These are phyloP conservation scores for Salix exigua DNA, from an alignment of 345 rosid genomes.

Conservation along the genomic window DNA sequence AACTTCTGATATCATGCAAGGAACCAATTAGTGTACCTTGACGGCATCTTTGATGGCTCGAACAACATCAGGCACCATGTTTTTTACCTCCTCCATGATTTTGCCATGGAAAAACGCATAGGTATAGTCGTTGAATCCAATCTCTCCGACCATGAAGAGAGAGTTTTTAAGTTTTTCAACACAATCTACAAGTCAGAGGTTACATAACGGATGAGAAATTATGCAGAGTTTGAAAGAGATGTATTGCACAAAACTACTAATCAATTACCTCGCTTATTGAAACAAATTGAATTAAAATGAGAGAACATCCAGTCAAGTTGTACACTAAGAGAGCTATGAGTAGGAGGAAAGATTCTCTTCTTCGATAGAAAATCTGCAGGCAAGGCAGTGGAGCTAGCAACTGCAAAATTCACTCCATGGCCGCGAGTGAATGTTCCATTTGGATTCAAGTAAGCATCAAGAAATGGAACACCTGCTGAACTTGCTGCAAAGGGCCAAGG, in stretches of 20 bases:
- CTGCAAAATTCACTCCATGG: slow-evolving; percentile 14
- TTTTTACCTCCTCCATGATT: not conserved
- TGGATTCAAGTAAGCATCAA: not conserved
- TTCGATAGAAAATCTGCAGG: not conserved
- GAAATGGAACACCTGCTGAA: slow-evolving; percentile 10
- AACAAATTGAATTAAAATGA: too few relatives aligned
- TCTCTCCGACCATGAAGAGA: not conserved
- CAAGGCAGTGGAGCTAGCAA: not conserved
- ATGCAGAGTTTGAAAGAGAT: too few relatives aligned
- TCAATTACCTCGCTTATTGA: too few relatives aligned
- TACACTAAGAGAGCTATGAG: not conserved
- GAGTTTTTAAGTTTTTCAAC: slow-evolving; percentile 1
- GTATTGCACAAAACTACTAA: too few relatives aligned
- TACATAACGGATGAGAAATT: too few relatives aligned
- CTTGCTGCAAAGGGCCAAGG: not conserved
- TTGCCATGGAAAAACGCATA: not conserved
- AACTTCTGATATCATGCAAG: not conserved
- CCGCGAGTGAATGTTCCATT: not conserved
- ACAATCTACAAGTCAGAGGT: not conserved
- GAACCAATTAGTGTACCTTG: not conserved
- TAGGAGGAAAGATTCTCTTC: not conserved
- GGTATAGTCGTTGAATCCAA: not conserved
- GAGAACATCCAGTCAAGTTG: slow-evolving; percentile 4
- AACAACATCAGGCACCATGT: slow-evolving; percentile 5
- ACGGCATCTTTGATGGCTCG: not conserved